Evolutionary conservation across 306 rosid species (phyloP).

Genomic region (Mimosa bimucronata): DNA sequence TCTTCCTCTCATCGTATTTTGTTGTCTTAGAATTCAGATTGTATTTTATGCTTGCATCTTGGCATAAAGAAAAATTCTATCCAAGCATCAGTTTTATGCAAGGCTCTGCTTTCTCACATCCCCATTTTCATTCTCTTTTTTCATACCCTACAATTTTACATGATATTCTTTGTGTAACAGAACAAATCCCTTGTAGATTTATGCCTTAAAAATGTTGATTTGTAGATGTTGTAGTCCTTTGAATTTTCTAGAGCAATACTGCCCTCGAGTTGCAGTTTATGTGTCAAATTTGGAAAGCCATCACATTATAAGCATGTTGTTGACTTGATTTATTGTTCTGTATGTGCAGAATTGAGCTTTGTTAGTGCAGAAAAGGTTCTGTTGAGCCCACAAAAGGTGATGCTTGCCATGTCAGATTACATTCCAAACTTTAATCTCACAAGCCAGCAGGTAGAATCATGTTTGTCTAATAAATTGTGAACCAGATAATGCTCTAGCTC

Average conservation of each 20-base stretch:
- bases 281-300: not conserved
- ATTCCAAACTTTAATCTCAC: conserved; percentile 81
- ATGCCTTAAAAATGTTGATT: not conserved
- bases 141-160: not conserved
- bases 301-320: not conserved
- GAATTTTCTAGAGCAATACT: not conserved
- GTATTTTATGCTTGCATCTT: not conserved
- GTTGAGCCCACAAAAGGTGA: conserved; percentile 64
- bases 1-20: not conserved
- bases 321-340: conserved; percentile 1
- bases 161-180: not conserved
- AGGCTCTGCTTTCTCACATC: not conserved
- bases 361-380: conserved; percentile 52
- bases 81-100: not conserved
- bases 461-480: conserved; percentile 18
- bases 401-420: conserved; percentile 70
- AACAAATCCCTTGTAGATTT: not conserved
- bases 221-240: conserved; percentile 14
- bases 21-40: not conserved
- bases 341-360: conserved; percentile 57
- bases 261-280: not conserved
- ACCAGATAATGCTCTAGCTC: conserved; percentile 21
- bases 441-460: conserved; percentile 68
- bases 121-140: not conserved
- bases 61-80: not conserved